Evolutionary conservation across 371 early-diverging fungal genomes (phyloP).

Genomic region (Mucor plumbeus): DNA sequence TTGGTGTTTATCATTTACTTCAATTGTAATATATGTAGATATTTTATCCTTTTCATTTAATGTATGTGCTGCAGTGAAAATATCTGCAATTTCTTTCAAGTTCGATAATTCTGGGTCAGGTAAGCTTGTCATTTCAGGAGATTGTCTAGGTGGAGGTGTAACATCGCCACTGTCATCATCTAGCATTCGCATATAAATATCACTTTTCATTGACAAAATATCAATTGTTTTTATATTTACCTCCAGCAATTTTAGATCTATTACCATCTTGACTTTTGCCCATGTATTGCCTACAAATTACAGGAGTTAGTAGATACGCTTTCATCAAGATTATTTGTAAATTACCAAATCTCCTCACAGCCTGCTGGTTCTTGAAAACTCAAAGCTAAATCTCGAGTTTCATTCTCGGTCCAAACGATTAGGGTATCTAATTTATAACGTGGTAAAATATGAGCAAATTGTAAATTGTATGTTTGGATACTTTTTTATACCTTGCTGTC

Average conservation of each 20-base stretch:
- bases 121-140: slow-evolving; percentile 31
- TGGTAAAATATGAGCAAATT: slow-evolving; percentile 15
- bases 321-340: not conserved
- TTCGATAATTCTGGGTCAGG: slow-evolving; percentile 70
- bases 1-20: slow-evolving; percentile 36
- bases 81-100: slow-evolving; percentile 63
- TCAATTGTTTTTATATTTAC: not conserved
- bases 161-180: slow-evolving; percentile 9
- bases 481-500: slow-evolving; percentile 74
- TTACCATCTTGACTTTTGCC: slow-evolving; percentile 25
- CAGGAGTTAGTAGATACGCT: not conserved
- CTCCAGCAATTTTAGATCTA: slow-evolving; percentile 8
- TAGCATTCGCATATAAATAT: not conserved
- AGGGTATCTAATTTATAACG: slow-evolving; percentile 68
- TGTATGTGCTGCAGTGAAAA: slow-evolving; percentile 51
- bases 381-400: slow-evolving; percentile 81
- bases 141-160: not conserved
- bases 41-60: slow-evolving; percentile 57
- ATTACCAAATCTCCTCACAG: slow-evolving; percentile 82
- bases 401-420: slow-evolving; percentile 92
- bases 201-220: not conserved
- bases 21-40: slow-evolving; percentile 50
- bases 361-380: slow-evolving; percentile 90
- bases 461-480: not conserved
- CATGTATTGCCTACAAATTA: slow-evolving; percentile 12